phyloP scores from a whole-genome alignment of 192 early-diverging fungal species.

The Endogone sp. region DNA sequence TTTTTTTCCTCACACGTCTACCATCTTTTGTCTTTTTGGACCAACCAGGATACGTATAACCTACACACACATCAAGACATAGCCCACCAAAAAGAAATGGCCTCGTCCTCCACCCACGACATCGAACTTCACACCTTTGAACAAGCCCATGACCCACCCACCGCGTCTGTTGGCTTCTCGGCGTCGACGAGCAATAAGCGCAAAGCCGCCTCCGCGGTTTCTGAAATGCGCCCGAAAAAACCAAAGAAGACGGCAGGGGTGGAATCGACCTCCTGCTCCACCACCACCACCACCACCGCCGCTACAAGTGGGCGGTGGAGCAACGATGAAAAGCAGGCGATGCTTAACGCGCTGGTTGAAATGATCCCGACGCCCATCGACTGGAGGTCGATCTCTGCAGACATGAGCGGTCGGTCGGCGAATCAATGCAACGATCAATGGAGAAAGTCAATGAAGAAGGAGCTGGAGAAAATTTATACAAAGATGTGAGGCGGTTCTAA shows the following conservation, averaged over 20 bases:
- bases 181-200: neutral
- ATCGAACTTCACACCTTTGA: too few species aligned
- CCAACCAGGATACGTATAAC: too few species aligned
- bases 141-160: too few species aligned
- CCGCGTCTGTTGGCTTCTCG: neutral
- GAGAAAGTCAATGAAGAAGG: neutral
- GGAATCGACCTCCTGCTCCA: too few species aligned
- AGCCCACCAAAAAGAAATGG: too few species aligned
- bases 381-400: neutral
- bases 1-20: too few species aligned
- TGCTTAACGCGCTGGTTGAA: neutral
- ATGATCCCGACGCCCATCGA: neutral
- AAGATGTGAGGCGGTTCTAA: too few species aligned
- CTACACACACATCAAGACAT: too few species aligned
- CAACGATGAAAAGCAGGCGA: neutral
- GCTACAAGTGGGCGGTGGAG: neutral
- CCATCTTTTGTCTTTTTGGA: too few species aligned
- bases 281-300: too few species aligned
- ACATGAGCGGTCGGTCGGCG: neutral
- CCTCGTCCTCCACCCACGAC: neutral
- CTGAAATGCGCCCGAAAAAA: neutral
- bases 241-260: neutral
- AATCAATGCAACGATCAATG: neutral
- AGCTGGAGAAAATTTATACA: neutral
- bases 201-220: neutral